Percentiles rank a stretch among this genome's conserved stretches.
Conservation (phyloP, 176 grass and related monocot genomes). For the Oryza coarctata region DNA sequence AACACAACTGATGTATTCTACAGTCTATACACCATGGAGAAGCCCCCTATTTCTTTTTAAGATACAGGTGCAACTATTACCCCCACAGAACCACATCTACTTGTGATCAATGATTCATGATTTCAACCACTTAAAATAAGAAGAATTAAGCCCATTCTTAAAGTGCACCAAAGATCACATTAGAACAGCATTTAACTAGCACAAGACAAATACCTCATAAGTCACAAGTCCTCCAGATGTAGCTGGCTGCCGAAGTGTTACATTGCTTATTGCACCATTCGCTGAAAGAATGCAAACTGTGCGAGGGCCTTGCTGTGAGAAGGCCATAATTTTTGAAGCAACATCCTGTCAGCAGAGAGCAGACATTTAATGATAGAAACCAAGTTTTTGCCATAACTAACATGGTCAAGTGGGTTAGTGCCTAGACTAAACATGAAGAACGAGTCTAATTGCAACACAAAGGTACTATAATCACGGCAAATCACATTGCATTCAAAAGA, state of each 20-base stretch:
- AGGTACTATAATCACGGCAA: neutral
- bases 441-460: neutral
- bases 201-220: constrained; percentile 64
- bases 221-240: constrained; percentile 96
- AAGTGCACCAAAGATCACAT: neutral
- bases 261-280: constrained; percentile 95
- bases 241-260: constrained; percentile 92
- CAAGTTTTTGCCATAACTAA: neutral
- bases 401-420: neutral
- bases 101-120: neutral
- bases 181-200: neutral
- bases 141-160: neutral
- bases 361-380: constrained; percentile 26
- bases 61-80: neutral
- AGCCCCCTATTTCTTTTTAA: neutral
- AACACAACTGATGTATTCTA: neutral
- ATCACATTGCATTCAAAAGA: neutral
- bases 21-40: neutral
- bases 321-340: constrained; percentile 98
- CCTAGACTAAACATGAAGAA: neutral
- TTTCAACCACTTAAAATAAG: neutral
- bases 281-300: constrained; percentile 98
- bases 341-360: constrained; percentile 68
- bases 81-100: neutral
- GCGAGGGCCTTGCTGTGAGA: constrained; percentile 97